These are phyloP conservation scores for Solanum gandarillasii DNA, from an alignment of 257 asterid genomes.

Conservation along the genomic window DNA sequence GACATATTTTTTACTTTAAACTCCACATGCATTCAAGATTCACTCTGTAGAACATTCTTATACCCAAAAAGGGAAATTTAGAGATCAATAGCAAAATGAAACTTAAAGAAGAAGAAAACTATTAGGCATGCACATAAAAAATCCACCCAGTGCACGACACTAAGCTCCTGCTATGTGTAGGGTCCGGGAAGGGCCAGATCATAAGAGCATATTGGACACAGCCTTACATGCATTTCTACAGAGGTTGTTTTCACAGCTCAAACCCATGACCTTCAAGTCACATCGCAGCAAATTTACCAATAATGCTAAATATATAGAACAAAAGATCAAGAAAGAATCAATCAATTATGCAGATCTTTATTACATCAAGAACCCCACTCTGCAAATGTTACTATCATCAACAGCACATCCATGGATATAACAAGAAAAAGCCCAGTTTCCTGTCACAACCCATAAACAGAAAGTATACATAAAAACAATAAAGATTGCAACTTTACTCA, in stretches of 20 bases:
- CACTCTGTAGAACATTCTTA: not conserved
- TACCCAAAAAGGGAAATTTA: not conserved
- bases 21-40: slow-evolving; percentile 10
- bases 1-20: slow-evolving; percentile 3
- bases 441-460: not conserved
- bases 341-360: not conserved
- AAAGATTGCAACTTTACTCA: slow-evolving; percentile 16
- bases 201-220: not conserved
- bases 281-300: not conserved
- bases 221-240: not conserved
- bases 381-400: not conserved
- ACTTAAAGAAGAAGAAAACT: not conserved
- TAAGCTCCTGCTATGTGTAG: not conserved
- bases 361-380: not conserved
- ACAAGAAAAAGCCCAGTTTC: not conserved
- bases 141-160: not conserved
- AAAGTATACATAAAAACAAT: not conserved
- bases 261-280: not conserved
- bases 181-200: not conserved
- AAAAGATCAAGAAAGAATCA: not conserved
- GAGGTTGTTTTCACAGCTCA: not conserved
- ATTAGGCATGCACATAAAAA: not conserved
- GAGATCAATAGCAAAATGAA: not conserved
- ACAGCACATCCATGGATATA: not conserved
- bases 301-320: not conserved